Evolutionary conservation across 306 rosid genomes (phyloP).

Genomic region (Mimosa pudica): DNA sequence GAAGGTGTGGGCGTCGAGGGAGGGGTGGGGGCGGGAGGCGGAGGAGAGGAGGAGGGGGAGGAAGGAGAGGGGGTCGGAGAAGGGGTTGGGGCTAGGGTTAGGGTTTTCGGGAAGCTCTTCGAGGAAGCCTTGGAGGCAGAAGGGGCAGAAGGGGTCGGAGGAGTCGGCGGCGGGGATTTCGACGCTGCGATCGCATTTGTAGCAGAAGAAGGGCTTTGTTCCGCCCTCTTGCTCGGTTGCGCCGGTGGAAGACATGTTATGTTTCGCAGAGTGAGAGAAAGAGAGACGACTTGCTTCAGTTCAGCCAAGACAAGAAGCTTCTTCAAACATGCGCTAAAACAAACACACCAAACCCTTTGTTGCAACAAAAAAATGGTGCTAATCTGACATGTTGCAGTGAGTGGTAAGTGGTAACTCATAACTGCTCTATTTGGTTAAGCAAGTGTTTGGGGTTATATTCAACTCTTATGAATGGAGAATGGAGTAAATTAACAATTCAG

Average conservation of each 20-base stretch:
- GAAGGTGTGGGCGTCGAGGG: constrained; percentile 58
- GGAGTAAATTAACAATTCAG: too few species aligned
- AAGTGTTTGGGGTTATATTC: too few species aligned
- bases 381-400: too few species aligned
- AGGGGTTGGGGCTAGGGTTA: constrained; percentile 39
- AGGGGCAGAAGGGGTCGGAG: constrained; percentile 76
- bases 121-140: constrained; percentile 70
- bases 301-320: not conserved
- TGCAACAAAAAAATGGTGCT: not conserved
- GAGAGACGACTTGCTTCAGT: not conserved
- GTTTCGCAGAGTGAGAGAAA: constrained; percentile 14
- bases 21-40: constrained; percentile 47
- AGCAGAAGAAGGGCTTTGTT: constrained; percentile 59
- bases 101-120: constrained; percentile 66
- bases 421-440: too few species aligned
- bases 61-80: constrained; percentile 8
- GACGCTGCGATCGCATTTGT: constrained; percentile 62
- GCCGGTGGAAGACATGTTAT: constrained; percentile 43
- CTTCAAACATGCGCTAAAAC: constrained; percentile 2
- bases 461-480: too few species aligned
- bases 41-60: constrained; percentile 20
- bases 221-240: constrained; percentile 37
- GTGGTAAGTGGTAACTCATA: too few species aligned
- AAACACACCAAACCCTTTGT: not conserved
- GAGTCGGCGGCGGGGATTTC: constrained; percentile 43